Percentiles rank a stretch among this genome's conserved stretches.
These are phyloP conservation scores for Chrysosphaeria jannelii DNA, from an alignment of 2,329 filamentous ascomycete genomes.

Conservation along the genomic window DNA sequence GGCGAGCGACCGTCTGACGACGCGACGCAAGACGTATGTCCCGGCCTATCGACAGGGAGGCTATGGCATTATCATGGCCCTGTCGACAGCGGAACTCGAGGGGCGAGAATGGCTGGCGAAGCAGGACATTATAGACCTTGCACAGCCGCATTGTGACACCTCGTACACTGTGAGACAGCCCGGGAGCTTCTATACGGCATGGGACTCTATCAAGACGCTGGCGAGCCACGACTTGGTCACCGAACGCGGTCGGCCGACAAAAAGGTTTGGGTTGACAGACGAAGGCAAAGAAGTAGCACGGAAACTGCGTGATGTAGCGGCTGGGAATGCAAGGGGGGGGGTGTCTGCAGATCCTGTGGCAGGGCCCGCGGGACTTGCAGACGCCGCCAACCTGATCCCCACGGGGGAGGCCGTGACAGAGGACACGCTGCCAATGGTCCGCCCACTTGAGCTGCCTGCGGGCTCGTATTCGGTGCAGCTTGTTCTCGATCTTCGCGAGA, in stretches of 20 bases:
- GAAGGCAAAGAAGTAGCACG: constrained; percentile 49
- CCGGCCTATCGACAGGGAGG: constrained; percentile 41
- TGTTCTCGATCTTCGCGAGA: constrained; percentile 41
- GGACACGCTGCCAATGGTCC: constrained; percentile 15
- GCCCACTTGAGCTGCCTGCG: constrained; percentile 28
- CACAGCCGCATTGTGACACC: constrained; percentile 41
- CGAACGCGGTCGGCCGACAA: constrained; percentile 34
- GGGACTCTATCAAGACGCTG: constrained; percentile 57
- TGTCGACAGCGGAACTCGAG: constrained; percentile 27
- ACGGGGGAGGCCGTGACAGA: constrained; percentile 3
- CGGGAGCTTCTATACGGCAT: constrained; percentile 46
- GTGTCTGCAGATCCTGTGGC: no score
- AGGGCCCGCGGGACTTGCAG: no score
- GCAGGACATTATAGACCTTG: constrained; percentile 31
- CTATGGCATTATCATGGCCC: constrained; percentile 39
- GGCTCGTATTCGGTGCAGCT: constrained; percentile 42
- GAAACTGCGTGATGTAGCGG: constrained; percentile 21
- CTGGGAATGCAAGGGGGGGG: not conserved
- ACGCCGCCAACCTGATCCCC: constrained; percentile 2
- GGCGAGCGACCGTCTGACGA: constrained; percentile 1
- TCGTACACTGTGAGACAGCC: constrained; percentile 39
- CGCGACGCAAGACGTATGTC: constrained; percentile 35
- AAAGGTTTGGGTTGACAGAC: constrained; percentile 41
- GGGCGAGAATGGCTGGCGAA: constrained; percentile 30
- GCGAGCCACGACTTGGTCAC: constrained; percentile 43